phyloP scores from a whole-genome alignment of 495 filamentous ascomycete genomes.

The Tuber microsphaerosporum region DNA sequence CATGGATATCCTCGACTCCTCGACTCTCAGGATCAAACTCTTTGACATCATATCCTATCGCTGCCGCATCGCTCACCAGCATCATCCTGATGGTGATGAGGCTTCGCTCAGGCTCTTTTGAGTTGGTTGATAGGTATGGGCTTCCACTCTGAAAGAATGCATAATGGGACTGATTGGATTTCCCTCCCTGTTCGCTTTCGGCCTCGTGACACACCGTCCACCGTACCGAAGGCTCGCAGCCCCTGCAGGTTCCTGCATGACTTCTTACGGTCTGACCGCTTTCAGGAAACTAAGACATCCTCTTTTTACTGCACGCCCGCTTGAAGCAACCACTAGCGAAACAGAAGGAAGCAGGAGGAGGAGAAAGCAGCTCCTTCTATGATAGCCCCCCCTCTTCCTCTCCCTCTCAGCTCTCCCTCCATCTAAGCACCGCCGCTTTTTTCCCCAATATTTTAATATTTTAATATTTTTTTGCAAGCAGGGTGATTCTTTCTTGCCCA shows the following conservation, averaged over 20 bases:
- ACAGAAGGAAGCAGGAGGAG: slow-evolving; percentile 21
- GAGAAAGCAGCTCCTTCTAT: not conserved
- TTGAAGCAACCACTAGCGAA: slow-evolving; percentile 37
- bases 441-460: not conserved
- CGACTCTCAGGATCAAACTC: slow-evolving; percentile 22
- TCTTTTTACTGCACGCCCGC: slow-evolving; percentile 24
- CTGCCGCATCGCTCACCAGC: slow-evolving; percentile 5
- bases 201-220: slow-evolving; percentile 30
- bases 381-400: not conserved
- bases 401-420: slow-evolving; percentile 21
- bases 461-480: not conserved
- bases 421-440: slow-evolving; percentile 24
- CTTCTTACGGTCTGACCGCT: slow-evolving; percentile 38
- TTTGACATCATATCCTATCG: slow-evolving; percentile 30
- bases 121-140: slow-evolving; percentile 13
- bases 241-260: slow-evolving; percentile 39
- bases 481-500: not conserved
- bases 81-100: slow-evolving; percentile 3
- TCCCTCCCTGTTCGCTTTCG: slow-evolving; percentile 19
- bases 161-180: slow-evolving; percentile 12
- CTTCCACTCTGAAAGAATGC: slow-evolving; percentile 9
- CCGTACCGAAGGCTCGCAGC: slow-evolving; percentile 28
- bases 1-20: slow-evolving; percentile 7
- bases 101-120: slow-evolving; percentile 26
- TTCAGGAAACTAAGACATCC: slow-evolving; percentile 37